Evolutionary conservation across 2,329 filamentous ascomycete genomes (phyloP).

Genomic region (Fusarium tupiense): DNA sequence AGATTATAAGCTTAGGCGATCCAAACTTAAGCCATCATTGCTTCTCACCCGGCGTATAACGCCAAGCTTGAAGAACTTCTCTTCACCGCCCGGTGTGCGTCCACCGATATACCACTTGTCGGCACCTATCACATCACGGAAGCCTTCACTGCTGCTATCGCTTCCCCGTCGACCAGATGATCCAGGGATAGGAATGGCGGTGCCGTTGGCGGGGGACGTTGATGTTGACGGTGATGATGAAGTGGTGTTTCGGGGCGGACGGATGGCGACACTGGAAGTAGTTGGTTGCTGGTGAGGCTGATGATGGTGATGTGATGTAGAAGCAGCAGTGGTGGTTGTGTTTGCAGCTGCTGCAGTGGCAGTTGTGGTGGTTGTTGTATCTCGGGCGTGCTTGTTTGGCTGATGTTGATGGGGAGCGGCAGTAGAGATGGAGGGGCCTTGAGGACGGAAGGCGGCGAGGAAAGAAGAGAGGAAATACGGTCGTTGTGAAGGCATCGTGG

Average conservation of each 20-base stretch:
- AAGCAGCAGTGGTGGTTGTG: conserved; percentile 36
- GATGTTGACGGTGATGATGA: conserved; percentile 30
- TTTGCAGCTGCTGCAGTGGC: conserved; percentile 33
- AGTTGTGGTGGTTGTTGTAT: conserved; percentile 38
- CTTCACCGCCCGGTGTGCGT: conserved; percentile 78
- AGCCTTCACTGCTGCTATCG: conserved; percentile 80
- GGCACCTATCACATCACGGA: conserved; percentile 74
- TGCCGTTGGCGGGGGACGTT: conserved; percentile 28
- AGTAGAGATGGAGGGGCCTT: conserved; percentile 50
- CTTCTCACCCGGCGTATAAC: conserved; percentile 78
- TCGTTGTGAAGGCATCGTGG: conserved; percentile 61
- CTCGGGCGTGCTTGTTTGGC: conserved; percentile 51
- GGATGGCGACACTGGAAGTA: conserved; percentile 44
- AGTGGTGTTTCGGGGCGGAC: conserved; percentile 41
- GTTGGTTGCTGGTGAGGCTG: conserved; percentile 40
- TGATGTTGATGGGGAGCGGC: conserved; percentile 41
- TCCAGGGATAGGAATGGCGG: conserved; percentile 54
- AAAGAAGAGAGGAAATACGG: conserved; percentile 67
- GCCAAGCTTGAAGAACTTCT: conserved; percentile 82
- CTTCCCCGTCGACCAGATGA: conserved; percentile 69
- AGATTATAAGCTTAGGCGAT: conserved; percentile 75
- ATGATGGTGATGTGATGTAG: conserved; percentile 32
- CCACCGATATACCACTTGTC: conserved; percentile 88
- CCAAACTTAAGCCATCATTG: conserved; percentile 77
- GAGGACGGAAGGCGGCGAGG: conserved; percentile 63